Conservation (phyloP, 176 grass and related monocot species). For the Oryza punctata region DNA sequence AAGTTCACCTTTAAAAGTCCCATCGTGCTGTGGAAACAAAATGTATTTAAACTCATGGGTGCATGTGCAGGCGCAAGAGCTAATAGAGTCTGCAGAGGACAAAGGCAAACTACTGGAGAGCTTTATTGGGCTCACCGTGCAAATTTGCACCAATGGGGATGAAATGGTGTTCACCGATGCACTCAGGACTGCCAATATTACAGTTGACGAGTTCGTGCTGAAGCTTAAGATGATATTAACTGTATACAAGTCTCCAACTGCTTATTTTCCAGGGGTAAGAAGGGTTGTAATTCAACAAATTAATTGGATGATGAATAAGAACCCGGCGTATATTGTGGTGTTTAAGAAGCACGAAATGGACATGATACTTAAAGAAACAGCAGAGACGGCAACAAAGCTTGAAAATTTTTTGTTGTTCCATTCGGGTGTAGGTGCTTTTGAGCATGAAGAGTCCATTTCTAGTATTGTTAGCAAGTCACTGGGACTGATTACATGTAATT, state of each 20-base stretch:
- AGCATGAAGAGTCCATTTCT: too few species aligned
- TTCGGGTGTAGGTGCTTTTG: too few species aligned
- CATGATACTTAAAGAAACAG: too few species aligned
- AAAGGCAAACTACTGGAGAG: background rate
- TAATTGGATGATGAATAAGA: background rate
- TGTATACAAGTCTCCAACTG: background rate
- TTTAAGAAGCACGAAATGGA: too few species aligned
- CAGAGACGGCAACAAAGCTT: too few species aligned
- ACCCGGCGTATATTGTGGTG: too few species aligned
- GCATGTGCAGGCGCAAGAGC: background rate
- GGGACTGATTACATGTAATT: too few species aligned
- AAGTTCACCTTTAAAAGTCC: background rate
- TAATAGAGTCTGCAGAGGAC: background rate
- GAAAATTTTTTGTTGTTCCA: too few species aligned
- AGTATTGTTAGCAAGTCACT: too few species aligned
- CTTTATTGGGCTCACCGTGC: background rate
- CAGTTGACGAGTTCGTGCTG: background rate
- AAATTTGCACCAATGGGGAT: background rate
- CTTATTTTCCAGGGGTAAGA: background rate
- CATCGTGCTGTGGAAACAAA: too few species aligned
- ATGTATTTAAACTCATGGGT: too few species aligned
- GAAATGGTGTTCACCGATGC: background rate
- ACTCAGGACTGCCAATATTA: background rate
- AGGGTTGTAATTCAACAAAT: background rate
- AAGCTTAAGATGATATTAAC: constrained; percentile 8